Evolutionary conservation across 148 eudicot genomes (phyloP), one percentile per base, ranked within the genome.

Genomic region (Amaranthus cruentus): DNA sequence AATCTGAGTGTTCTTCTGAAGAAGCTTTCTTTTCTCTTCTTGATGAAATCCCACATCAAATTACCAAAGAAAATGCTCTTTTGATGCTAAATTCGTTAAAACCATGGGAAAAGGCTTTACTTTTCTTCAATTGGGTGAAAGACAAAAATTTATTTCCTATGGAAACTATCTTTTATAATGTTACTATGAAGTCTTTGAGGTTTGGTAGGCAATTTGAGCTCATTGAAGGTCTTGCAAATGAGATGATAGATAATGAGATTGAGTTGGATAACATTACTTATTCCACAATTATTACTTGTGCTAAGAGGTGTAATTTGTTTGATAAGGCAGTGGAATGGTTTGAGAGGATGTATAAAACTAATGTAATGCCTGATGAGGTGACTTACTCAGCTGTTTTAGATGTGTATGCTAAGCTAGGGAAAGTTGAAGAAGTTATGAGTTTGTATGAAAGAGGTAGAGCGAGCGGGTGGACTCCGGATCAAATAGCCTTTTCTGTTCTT

Each of bases 241-340:
- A 96, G 73, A 96, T 96, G 99, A 75, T 90, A 7, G 80, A 78
- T 3, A 82, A 84, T 70, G 95, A 68, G 60, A 52, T 96, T 78
- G 83, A 73, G 70, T 85, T 96, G 7, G 99, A 96, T 81, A 96
- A 96, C 60, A 96, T 96, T 69, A 92, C 99, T 6, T 96, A 96
- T 75, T 96, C 97, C 6, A 96, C 99, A 28, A 96, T 96, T 10
- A 96, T 96, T 67, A 84, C 96, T 67, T 88, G 97, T 82, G 99
- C 99, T 49, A 96, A 96, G 80, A 86, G 87, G 81, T 88, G 90
- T 62, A 79, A 65, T 63, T 80, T 85, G 50, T 92, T 88, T 79
- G 91, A 96, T 55, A 90, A 96, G 82, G 99, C 99, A 9, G 88
- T 92, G 74, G 96, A 90, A 70, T 96, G 99, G 99, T 96, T 96